phyloP scores from a whole-genome alignment of 768 basidiomycete species.

The Omphalotus guepiniiformis region DNA sequence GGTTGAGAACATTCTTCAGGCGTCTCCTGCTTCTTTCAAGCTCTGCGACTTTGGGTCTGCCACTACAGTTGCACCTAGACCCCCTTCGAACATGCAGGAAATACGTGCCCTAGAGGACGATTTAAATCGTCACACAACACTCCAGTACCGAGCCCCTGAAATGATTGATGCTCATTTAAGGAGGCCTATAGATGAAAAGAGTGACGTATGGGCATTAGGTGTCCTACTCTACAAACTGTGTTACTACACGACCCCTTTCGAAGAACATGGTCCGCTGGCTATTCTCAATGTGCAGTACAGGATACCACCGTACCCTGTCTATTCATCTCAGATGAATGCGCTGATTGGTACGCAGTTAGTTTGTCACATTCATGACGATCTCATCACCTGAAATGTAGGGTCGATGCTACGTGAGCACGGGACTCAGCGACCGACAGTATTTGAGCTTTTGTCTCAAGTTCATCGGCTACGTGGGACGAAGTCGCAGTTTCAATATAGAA shows the following conservation, averaged over 20 bases:
- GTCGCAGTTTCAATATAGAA: conserved; percentile 68
- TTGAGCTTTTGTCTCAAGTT: conserved; percentile 78
- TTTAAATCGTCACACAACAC: conserved; percentile 90
- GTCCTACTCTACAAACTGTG: conserved; percentile 97
- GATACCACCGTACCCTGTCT: conserved; percentile 83
- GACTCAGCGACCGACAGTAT: conserved; percentile 78
- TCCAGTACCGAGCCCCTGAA: conserved; percentile 98
- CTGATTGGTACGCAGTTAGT: conserved; percentile 63
- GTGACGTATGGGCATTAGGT: conserved; percentile 97
- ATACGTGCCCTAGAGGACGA: conserved; percentile 86
- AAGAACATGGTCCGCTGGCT: conserved; percentile 94
- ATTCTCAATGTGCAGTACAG: conserved; percentile 96
- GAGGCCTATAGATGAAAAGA: conserved; percentile 86
- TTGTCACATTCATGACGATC: conserved; percentile 6
- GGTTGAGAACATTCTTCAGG: conserved; percentile 96
- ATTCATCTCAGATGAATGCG: conserved; percentile 77
- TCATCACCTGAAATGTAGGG: conserved; percentile 37
- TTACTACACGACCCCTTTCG: conserved; percentile 99
- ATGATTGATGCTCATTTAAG: conserved; percentile 91
- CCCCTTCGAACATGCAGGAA: conserved; percentile 78
- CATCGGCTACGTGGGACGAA: conserved; percentile 87
- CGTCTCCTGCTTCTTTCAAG: conserved; percentile 81
- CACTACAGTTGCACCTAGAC: conserved; percentile 60
- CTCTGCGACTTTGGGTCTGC: conserved; percentile 98
- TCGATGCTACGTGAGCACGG: conserved; percentile 95